Base-by-base conservation (phyloP, 2,329 filamentous ascomycete species). In the Periconia sp. region DNA sequence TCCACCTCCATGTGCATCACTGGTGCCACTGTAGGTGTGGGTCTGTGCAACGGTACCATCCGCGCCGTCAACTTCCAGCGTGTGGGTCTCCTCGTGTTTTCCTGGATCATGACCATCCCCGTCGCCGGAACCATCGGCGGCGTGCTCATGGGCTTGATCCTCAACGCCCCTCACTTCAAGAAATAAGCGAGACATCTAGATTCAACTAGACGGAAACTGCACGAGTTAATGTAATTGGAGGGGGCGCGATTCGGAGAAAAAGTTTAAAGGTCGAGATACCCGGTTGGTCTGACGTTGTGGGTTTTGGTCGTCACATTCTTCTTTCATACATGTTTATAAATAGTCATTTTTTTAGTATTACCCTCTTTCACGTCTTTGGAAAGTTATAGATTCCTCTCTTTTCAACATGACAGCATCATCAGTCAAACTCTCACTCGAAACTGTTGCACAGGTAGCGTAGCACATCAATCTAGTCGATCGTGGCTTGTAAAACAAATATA, bases 1-100 rank as follows among this genome's bases (percentile, higher is more conserved):
- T 91, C 88, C 0, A 92, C 72, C 10, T 71, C 71, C 46, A 72
- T 72, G 88, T 92, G 89, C 72, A 91, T 92, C 72, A 91, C 88
- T 14, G 89, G 89, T 50, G 88, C 89, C 23, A 91, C 88, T 0
- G 86, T 91, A 43, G 89, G 89, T 55, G 89, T 92, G 46, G 88
- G 87, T 68, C 84, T 92, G 18, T 91, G 87, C 81, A 91, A 91
- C 70, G 87, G 88, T 33, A 85, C 82, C 27, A 58, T 84, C 54
- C 87, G 85, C 76, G 88, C 89, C 1, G 85, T 92, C 64, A 92
- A 92, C 81, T 92, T 63, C 61, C 71, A 90, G 74, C 85, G 87
- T 70, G 85, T 92, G 10, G 82, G 81, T 41, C 82, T 90, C 8
- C 71, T 92, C 55, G 62, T 88, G 47, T 74, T 89, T 51, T 85